A percentile compares a stretch with the other conserved stretches of the same genome.
Conservation (phyloP, 208 protist species). For the Trypanosoma platydactyli region DNA sequence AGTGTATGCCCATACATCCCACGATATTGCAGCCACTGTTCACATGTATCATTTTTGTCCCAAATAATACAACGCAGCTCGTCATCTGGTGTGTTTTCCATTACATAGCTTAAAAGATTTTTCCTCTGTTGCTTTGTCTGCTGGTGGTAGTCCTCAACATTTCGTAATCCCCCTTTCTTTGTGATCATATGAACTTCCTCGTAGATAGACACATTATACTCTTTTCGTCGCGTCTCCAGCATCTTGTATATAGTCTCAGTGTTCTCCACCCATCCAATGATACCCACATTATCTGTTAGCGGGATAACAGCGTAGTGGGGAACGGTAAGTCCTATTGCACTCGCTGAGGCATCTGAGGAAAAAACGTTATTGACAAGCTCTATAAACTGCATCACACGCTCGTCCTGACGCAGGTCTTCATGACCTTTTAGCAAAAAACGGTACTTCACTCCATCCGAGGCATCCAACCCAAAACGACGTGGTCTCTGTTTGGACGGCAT, state of each 20-base stretch:
- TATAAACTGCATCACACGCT: constrained; percentile 99
- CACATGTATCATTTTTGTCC: constrained; percentile 96
- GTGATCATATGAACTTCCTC: constrained; percentile 86
- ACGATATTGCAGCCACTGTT: constrained; percentile 98
- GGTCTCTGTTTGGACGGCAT: constrained; percentile 99
- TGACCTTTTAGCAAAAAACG: constrained; percentile 99
- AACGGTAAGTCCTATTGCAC: constrained; percentile 92
- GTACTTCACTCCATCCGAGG: constrained; percentile 95
- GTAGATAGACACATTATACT: constrained; percentile 77
- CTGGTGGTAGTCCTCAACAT: constrained; percentile 86
- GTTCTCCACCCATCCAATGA: constrained; percentile 99
- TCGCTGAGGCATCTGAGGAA: constrained; percentile 73
- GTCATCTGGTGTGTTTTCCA: constrained; percentile 94
- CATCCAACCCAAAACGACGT: constrained; percentile 96
- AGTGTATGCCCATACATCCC: constrained; percentile 98
- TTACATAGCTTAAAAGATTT: constrained; percentile 90
- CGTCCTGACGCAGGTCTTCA: constrained; percentile 98
- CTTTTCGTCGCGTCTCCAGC: constrained; percentile 75
- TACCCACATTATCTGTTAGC: constrained; percentile 98
- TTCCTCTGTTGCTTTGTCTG: constrained; percentile 76
- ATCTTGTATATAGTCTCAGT: constrained; percentile 96
- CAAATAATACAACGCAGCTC: constrained; percentile 97
- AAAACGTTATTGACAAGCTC: constrained; percentile 99
- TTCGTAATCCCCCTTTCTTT: constrained; percentile 58
- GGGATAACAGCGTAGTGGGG: constrained; percentile 98